Percentiles rank a stretch among this genome's conserved stretches.
These are phyloP conservation scores for Sporothrix variecibatus DNA, from an alignment of 2,329 filamentous ascomycete genomes.

Conservation along the genomic window DNA sequence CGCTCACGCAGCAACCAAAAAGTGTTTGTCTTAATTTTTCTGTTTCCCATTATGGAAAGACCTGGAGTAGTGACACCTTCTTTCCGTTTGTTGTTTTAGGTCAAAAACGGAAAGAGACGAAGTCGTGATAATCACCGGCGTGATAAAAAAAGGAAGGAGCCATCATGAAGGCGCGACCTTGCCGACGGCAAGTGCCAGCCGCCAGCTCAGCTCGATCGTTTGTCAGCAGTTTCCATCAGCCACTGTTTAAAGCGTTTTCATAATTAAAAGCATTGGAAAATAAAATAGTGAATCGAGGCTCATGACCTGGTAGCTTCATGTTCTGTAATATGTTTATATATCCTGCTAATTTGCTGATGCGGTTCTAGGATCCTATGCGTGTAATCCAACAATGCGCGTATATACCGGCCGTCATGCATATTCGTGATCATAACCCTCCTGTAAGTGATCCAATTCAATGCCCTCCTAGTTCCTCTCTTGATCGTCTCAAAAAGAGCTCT, in stretches of 20 bases:
- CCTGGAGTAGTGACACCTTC: neutral
- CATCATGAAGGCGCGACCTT: neutral
- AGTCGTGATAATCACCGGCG: neutral
- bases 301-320: neutral
- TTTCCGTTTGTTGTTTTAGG: neutral
- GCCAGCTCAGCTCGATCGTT: neutral
- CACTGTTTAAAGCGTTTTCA: no score
- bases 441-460: neutral
- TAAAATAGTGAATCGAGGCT: neutral
- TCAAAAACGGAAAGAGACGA: neutral
- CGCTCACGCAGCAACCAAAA: neutral
- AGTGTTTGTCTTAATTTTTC: neutral
- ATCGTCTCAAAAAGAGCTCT: conserved; percentile 63
- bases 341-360: neutral
- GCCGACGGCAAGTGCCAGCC: neutral
- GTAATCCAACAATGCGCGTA: neutral
- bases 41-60: neutral
- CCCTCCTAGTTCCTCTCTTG: conserved; percentile 28
- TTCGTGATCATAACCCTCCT: neutral
- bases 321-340: neutral
- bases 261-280: no score
- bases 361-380: neutral
- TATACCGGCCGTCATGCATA: neutral
- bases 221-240: neutral
- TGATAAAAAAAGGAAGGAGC: neutral